A percentile compares a stretch with the other conserved stretches of the same genome.
Evolutionary conservation across 2,329 filamentous ascomycete genomes (phyloP).

Genomic region (Fusarium denticulatum): DNA sequence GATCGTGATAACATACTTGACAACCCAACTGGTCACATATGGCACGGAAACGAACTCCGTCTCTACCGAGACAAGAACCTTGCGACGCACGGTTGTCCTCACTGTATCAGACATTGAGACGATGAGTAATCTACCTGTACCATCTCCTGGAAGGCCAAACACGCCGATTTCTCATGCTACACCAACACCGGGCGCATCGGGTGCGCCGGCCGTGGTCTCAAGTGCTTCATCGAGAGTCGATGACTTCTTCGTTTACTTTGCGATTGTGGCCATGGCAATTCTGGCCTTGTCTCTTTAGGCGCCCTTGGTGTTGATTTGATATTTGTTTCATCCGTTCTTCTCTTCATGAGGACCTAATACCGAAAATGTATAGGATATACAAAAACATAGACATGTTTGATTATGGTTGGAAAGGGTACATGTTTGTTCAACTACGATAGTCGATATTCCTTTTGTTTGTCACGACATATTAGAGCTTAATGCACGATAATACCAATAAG

Average conservation of each 20-base stretch:
- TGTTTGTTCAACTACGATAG: slow-evolving; percentile 3
- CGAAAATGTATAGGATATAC: neutral
- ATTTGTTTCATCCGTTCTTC: neutral
- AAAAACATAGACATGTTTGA: neutral
- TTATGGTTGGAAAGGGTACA: neutral
- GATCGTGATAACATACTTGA: slow-evolving; percentile 25
- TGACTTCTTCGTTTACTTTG: slow-evolving; percentile 19
- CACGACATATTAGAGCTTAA: slow-evolving; percentile 2
- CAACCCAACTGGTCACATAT: slow-evolving; percentile 20
- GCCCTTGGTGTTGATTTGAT: neutral
- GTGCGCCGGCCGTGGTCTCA: neutral
- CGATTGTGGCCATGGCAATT: slow-evolving; percentile 17
- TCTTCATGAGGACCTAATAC: slow-evolving; percentile 2
- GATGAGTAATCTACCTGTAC: slow-evolving; percentile 14
- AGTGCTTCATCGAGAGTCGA: slow-evolving; percentile 18
- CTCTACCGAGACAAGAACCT: slow-evolving; percentile 20
- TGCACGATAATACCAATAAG: slow-evolving; percentile 16
- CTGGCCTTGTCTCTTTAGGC: slow-evolving; percentile 20
- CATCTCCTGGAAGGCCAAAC: neutral
- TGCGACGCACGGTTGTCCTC: slow-evolving; percentile 24
- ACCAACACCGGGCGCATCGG: slow-evolving; percentile 26
- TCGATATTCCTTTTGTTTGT: slow-evolving; percentile 26
- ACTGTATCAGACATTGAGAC: slow-evolving; percentile 3
- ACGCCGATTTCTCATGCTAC: neutral
- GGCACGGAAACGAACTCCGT: slow-evolving; percentile 6